Conservation (phyloP, 1,139 yeast species). For the Taphrina flavorubra region DNA sequence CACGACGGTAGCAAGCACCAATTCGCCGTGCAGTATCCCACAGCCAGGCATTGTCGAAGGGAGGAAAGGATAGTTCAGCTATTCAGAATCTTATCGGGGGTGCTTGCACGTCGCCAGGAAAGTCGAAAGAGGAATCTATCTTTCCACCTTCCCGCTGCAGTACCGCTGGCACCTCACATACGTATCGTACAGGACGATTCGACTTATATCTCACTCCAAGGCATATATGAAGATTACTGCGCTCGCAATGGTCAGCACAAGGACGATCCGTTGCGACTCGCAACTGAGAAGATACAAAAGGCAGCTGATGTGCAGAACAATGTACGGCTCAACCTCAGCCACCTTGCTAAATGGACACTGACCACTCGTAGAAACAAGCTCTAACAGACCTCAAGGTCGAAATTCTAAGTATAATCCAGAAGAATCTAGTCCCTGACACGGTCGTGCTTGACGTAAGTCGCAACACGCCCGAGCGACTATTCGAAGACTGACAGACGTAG, state of each 20-base stretch:
- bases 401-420: constrained; percentile 85
- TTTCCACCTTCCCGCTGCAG: constrained; percentile 87
- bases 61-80: constrained; percentile 94
- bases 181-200: constrained; percentile 86
- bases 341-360: too few relatives aligned
- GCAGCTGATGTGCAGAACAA: constrained; percentile 80
- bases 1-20: constrained; percentile 90
- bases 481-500: constrained; percentile 36
- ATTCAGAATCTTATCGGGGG: constrained; percentile 80
- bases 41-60: constrained; percentile 95
- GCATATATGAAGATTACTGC: constrained; percentile 87
- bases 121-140: constrained; percentile 83
- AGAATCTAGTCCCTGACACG: constrained; percentile 82
- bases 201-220: constrained; percentile 78
- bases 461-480: constrained; percentile 36
- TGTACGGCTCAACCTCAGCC: neutral
- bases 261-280: constrained; percentile 88
- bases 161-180: constrained; percentile 93
- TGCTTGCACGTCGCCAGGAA: constrained; percentile 79
- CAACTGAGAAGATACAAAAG: constrained; percentile 83
- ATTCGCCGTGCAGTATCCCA: constrained; percentile 96
- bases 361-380: constrained; percentile 66
- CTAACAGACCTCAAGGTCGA: constrained; percentile 86
- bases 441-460: constrained; percentile 68
- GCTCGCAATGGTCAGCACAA: constrained; percentile 72